phyloP scores from a whole-genome alignment of 1,139 yeast species.

The Zygosaccharomyces pseudobailii region DNA sequence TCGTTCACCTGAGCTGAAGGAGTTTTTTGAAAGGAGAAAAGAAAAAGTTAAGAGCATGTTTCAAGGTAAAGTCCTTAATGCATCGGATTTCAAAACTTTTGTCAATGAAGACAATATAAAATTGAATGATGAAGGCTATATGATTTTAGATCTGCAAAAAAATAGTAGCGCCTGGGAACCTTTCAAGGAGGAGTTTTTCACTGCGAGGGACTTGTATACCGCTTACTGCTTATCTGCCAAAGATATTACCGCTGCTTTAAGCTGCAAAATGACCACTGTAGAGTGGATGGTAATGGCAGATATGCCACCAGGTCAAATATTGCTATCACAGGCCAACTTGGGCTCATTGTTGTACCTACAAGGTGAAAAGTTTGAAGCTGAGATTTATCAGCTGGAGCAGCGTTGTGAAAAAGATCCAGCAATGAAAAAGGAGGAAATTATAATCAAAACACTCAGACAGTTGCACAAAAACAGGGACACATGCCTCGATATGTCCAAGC shows the following conservation, averaged over 20 bases:
- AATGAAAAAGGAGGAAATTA: conserved; percentile 27
- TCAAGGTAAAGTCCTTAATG: conserved; percentile 17
- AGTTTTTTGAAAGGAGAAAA: conserved; percentile 30
- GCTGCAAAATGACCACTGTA: conserved; percentile 61
- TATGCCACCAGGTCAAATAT: conserved; percentile 57
- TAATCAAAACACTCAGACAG: conserved; percentile 23
- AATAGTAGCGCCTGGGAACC: conserved; percentile 59
- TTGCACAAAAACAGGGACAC: conserved; percentile 36
- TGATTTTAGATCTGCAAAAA: conserved; percentile 32
- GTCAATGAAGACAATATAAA: conserved; percentile 29
- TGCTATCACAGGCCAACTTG: conserved; percentile 64
- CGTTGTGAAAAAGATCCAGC: conserved; percentile 26
- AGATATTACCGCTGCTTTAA: conserved; percentile 57
- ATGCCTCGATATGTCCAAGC: conserved; percentile 43
- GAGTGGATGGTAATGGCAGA: conserved; percentile 73
- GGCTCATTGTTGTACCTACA: conserved; percentile 70
- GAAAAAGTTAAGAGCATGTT: conserved; percentile 19
- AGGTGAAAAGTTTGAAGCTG: conserved; percentile 62
- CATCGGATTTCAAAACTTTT: conserved; percentile 27
- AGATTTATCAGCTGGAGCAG: conserved; percentile 31
- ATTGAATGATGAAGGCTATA: conserved; percentile 30
- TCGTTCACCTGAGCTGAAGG: conserved; percentile 33
- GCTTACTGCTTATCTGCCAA: conserved; percentile 66
- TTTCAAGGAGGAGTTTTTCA: conserved; percentile 69
- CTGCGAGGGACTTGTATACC: conserved; percentile 64